Percentiles rank a stretch among this genome's conserved stretches.
phyloP scores from a whole-genome alignment of 169 alveolate genomes.

The Plasmodium billcollinsi region DNA sequence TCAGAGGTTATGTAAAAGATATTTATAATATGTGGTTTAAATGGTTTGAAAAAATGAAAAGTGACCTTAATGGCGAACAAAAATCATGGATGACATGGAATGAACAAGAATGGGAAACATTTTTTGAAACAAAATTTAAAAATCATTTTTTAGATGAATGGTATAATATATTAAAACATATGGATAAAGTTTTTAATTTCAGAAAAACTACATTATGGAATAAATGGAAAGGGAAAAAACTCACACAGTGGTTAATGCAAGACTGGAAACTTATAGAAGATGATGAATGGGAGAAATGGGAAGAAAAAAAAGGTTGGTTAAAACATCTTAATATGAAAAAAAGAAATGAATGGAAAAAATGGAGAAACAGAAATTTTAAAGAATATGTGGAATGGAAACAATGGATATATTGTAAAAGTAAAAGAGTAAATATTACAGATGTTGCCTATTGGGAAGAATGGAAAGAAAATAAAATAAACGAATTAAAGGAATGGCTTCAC shows the following conservation, averaged over 20 bases:
- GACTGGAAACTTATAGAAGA: conserved; percentile 44
- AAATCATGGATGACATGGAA: conserved; percentile 2
- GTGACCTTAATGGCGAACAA: neutral
- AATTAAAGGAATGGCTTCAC: neutral
- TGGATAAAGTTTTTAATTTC: neutral
- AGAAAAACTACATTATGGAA: conserved; percentile 4
- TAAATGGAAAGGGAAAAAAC: conserved; percentile 21
- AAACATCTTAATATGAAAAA: conserved; percentile 5
- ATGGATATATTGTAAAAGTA: neutral
- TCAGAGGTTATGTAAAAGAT: neutral
- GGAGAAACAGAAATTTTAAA: conserved; percentile 11
- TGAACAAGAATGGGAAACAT: neutral
- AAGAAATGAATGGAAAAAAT: conserved; percentile 20
- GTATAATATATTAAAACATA: conserved; percentile 2
- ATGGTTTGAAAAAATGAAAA: neutral
- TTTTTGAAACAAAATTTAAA: conserved; percentile 1
- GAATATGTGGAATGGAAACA: conserved; percentile 1
- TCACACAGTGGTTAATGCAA: conserved; percentile 27
- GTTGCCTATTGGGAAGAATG: conserved; percentile 13
- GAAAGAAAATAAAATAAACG: conserved; percentile 3
- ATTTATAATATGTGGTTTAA: conserved; percentile 6
- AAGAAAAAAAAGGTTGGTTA: conserved; percentile 8
- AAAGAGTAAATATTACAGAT: neutral
- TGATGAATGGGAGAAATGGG: conserved; percentile 20
- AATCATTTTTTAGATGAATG: conserved; percentile 5